Base-by-base conservation (phyloP, 495 filamentous ascomycete genomes). In the Amorphotheca resinae region DNA sequence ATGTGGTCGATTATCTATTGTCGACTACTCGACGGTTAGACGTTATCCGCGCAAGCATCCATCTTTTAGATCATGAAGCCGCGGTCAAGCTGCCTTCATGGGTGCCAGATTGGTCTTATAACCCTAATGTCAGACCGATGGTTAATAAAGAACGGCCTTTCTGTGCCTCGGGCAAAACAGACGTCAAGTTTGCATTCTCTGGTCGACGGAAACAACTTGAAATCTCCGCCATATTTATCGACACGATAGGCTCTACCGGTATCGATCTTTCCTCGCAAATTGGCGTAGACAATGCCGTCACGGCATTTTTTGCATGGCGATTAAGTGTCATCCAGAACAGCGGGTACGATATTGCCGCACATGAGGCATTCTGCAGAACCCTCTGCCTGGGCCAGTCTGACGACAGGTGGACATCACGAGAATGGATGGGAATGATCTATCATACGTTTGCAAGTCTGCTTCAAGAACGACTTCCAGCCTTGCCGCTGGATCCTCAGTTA, bases 51-150 rank as follows among this genome's bases (percentile, higher is more conserved):
- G 74, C 75, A 0, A 73, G 65, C 1, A 63, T 82, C 41, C 78
- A 80, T 51, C 81, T 78, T 51, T 61, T 66, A 14, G 66, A 74
- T 17, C 77, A 82, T 55, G 73, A 75, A 49, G 69, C 65, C 22
- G 62, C 66, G 9, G 21, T 38, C 8, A 40, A 46, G 16, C 31
- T 57, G 17, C 56, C 54, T n/a, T 45, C 41, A 1, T 63, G 52
- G 50, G 50, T 54, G 3, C 60, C 60, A 9, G 57, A 63, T 44
- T 63, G 58, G 60, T 57, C 52, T 16, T 43, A 56, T 22, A 38
- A 41, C n/a, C 39, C 46, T 33, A 38, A 38, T n/a, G 48, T 41
- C 18, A 28, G 38, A 12, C 37, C 44, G 17, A 35, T 61, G 17
- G 36, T 45, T 3, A 34, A 37, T n/a, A 33, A 40, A 8, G 51